Conservation (phyloP, 129 eudicot species). For the Flaveria brownii region DNA sequence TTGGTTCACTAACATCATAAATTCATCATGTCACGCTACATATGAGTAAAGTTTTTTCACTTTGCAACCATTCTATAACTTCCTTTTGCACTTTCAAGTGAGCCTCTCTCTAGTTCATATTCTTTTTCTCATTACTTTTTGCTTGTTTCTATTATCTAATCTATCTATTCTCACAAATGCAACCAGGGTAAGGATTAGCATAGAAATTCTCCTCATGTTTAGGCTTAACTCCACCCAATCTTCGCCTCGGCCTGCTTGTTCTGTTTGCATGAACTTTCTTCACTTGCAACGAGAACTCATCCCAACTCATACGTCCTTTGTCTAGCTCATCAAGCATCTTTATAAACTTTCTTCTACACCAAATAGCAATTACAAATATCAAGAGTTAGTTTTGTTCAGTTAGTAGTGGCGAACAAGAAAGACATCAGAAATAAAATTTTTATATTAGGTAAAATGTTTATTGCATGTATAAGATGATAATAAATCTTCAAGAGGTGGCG, state of each 20-base stretch:
- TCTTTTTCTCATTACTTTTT: conserved; percentile 8
- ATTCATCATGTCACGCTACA: not conserved
- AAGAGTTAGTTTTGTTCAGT: not conserved
- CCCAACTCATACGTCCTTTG: conserved; percentile 45
- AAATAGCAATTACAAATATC: conserved; percentile 5
- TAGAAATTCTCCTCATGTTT: conserved; percentile 58
- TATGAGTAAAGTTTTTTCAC: not conserved
- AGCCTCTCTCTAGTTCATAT: conserved; percentile 7
- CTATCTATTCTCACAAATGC: conserved; percentile 44
- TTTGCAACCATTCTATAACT: conserved; percentile 13
- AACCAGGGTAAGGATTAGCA: conserved; percentile 70
- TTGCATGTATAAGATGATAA: not conserved
- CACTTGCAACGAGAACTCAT: conserved; percentile 46
- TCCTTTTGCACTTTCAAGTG: conserved; percentile 2
- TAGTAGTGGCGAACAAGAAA: not conserved
- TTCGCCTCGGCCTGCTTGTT: conserved; percentile 45
- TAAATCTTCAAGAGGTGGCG: not conserved
- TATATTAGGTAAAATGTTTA: not conserved
- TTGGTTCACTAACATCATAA: not conserved
- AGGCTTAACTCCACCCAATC: conserved; percentile 44
- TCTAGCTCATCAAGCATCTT: conserved; percentile 53
- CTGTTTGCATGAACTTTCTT: conserved; percentile 46
- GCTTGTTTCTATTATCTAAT: conserved; percentile 12
- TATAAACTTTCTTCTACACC: conserved; percentile 50
- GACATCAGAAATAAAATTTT: not conserved